These are phyloP conservation scores for Lojkania enalia DNA, from an alignment of 2,329 filamentous ascomycete species.

Conservation along the genomic window DNA sequence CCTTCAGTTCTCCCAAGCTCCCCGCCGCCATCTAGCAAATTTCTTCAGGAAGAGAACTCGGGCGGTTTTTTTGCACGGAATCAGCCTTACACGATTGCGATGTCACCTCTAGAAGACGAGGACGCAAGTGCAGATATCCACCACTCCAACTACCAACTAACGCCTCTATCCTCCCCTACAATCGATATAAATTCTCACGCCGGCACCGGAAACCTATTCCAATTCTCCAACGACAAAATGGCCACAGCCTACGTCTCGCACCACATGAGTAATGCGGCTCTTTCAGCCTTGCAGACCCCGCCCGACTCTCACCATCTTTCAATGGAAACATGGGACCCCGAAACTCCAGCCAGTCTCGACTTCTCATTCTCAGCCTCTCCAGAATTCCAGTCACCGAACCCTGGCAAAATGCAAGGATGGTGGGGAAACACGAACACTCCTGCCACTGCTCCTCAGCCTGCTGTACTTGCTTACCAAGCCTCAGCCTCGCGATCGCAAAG, in stretches of 20 bases:
- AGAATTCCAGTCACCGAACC: slow-evolving; percentile 22
- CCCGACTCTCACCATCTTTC: slow-evolving; percentile 36
- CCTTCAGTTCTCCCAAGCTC: slow-evolving; percentile 29
- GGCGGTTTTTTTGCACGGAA: slow-evolving; percentile 26
- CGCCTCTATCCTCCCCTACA: slow-evolving; percentile 37
- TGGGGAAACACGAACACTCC: slow-evolving; percentile 22
- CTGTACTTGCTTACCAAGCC: slow-evolving; percentile 20
- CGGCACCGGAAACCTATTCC: slow-evolving; percentile 24
- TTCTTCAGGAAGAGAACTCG: slow-evolving; percentile 28
- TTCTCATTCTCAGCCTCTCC: slow-evolving; percentile 38
- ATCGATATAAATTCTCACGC: slow-evolving; percentile 25
- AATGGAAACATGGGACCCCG: slow-evolving; percentile 36
- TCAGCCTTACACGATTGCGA: slow-evolving; percentile 29
- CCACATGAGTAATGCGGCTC: slow-evolving; percentile 27
- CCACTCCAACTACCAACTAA: slow-evolving; percentile 39
- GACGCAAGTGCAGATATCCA: slow-evolving; percentile 20
- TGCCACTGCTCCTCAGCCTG: slow-evolving; percentile 20
- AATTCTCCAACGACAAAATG: slow-evolving; percentile 23
- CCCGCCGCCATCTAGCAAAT: slow-evolving; percentile 31
- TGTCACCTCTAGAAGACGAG: slow-evolving; percentile 23
- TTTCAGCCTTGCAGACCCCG: slow-evolving; percentile 45
- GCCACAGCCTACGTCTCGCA: slow-evolving; percentile 21
- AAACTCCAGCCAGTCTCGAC: slow-evolving; percentile 31
- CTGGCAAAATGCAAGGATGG: slow-evolving; percentile 30
- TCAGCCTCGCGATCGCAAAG: slow-evolving; percentile 15